Evolutionary conservation across 192 early-diverging fungal genomes (phyloP).

Genomic region (Dissophora globulifera): DNA sequence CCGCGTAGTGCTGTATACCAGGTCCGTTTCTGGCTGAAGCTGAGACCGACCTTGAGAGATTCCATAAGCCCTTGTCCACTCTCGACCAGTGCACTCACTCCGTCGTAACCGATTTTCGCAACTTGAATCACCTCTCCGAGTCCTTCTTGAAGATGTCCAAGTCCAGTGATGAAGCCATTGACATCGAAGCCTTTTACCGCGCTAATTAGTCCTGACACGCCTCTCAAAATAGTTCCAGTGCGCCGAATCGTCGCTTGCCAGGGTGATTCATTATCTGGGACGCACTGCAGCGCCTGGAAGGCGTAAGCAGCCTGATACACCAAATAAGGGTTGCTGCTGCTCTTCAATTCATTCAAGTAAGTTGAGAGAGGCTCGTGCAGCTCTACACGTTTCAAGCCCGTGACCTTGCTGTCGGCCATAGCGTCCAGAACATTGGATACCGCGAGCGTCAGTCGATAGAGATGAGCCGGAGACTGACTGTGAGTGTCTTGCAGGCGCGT

Average conservation of each 20-base stretch:
- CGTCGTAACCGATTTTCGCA: background rate
- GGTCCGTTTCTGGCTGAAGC: background rate
- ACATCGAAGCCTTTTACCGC: constrained; percentile 4
- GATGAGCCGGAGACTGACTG: background rate
- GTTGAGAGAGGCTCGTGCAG: background rate
- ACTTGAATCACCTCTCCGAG: background rate
- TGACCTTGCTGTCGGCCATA: constrained; percentile 8
- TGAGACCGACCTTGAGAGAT: background rate
- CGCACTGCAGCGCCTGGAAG: background rate
- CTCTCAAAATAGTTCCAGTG: background rate
- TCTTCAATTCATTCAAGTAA: constrained; percentile 3
- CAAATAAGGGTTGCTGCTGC: constrained; percentile 2
- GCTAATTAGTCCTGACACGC: constrained; percentile 2
- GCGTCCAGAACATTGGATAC: constrained; percentile 4
- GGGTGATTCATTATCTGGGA: background rate
- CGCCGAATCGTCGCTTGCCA: background rate
- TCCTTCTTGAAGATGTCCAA: constrained; percentile 1
- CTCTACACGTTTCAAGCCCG: background rate
- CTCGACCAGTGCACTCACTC: background rate
- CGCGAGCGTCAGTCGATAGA: background rate
- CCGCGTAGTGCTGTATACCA: constrained; percentile 14
- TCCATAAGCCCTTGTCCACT: constrained; percentile 4
- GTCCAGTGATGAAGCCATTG: background rate
- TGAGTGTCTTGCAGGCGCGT: background rate
- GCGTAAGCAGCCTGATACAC: constrained; percentile 14